phyloP scores from a whole-genome alignment of 2,329 filamentous ascomycete genomes.

The Verticillium albo-atrum region DNA sequence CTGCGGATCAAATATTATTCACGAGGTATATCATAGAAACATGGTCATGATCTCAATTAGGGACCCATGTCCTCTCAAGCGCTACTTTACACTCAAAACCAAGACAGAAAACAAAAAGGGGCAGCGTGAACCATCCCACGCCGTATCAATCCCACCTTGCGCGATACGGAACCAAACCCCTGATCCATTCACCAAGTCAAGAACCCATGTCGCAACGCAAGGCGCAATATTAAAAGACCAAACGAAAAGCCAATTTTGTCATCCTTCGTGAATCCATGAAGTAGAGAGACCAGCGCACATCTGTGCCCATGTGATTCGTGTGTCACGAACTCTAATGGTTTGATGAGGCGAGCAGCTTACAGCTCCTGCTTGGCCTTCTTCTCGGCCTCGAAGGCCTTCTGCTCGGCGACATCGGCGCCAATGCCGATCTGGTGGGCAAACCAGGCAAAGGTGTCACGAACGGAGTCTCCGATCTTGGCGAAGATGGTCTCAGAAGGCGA shows the following conservation, averaged over 20 bases:
- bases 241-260: conserved; percentile 10
- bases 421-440: conserved; percentile 41
- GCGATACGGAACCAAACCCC: neutral
- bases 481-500: conserved; percentile 61
- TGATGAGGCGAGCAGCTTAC: conserved; percentile 22
- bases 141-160: neutral
- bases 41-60: neutral
- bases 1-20: too few species aligned
- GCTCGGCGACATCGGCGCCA: conserved; percentile 40
- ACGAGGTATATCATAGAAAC: too few species aligned
- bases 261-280: conserved; percentile 9
- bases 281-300: neutral
- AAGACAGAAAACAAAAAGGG: neutral
- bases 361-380: conserved; percentile 43
- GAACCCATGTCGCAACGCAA: neutral
- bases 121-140: neutral
- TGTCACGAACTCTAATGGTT: neutral
- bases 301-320: neutral
- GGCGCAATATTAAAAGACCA: conserved; percentile 1
- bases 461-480: conserved; percentile 53
- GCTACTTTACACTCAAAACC: neutral
- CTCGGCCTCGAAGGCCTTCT: conserved; percentile 36
- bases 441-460: conserved; percentile 47
- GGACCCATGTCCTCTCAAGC: neutral
- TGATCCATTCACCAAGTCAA: neutral